phyloP scores from a whole-genome alignment of 139 green algal genomes.

The Haematococcus lacustris region DNA sequence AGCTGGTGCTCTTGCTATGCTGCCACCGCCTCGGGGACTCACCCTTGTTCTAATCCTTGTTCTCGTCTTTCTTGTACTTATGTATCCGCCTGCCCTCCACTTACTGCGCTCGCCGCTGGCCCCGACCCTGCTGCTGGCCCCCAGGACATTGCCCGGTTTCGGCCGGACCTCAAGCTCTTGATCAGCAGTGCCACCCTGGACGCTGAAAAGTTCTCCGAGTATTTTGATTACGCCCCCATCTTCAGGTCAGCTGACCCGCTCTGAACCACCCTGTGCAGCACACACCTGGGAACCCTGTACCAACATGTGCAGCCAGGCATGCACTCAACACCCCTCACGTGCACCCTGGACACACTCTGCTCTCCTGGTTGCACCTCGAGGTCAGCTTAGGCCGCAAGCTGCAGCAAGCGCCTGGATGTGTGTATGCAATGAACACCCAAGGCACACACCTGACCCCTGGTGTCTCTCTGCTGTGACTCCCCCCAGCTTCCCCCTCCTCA shows the following conservation, averaged over 20 bases:
- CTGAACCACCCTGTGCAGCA: too few species aligned
- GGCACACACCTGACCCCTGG: too few species aligned
- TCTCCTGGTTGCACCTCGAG: too few species aligned
- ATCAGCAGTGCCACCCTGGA: constrained; percentile 89
- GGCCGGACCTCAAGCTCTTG: constrained; percentile 94
- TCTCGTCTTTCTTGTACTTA: background rate
- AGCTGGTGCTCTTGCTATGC: background rate
- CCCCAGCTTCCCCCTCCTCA: too few species aligned
- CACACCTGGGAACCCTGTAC: too few species aligned
- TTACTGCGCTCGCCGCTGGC: background rate
- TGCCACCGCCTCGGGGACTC: background rate
- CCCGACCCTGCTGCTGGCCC: background rate
- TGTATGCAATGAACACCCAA: too few species aligned
- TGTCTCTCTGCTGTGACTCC: too few species aligned
- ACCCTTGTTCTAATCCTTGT: background rate
- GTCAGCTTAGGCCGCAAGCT: too few species aligned
- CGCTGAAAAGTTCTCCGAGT: constrained; percentile 88
- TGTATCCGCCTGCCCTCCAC: background rate
- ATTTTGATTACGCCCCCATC: constrained; percentile 95
- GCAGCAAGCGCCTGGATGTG: too few species aligned
- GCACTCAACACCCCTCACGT: too few species aligned
- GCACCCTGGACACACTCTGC: too few species aligned
- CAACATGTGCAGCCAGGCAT: too few species aligned
- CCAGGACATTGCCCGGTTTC: constrained; percentile 46
- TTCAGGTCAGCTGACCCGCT: constrained; percentile 71